Conservation (phyloP, 1,284 basidiomycete genomes). For the Flammula alnicola region DNA sequence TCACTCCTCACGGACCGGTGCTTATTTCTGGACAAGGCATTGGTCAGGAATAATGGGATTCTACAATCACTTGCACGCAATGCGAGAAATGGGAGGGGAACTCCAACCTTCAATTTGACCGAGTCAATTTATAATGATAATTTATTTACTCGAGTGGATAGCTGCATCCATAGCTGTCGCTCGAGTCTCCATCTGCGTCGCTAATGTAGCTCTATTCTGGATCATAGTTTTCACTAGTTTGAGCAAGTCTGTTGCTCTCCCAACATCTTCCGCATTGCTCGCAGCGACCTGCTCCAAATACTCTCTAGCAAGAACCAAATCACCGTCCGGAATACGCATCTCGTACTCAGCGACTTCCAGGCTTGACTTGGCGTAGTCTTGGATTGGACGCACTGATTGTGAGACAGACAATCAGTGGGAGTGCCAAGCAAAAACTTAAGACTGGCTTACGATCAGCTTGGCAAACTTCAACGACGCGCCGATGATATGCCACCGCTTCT, state of each 20-base stretch:
- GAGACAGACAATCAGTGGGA: slow-evolving; percentile 18
- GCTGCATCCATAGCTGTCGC: too few relatives aligned
- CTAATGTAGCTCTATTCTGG: slow-evolving; percentile 26
- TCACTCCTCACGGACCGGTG: too few relatives aligned
- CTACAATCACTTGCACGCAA: too few relatives aligned
- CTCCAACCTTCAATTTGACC: background rate
- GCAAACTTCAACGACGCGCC: slow-evolving; percentile 77
- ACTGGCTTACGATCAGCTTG: slow-evolving; percentile 54
- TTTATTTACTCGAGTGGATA: too few relatives aligned
- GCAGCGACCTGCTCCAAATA: slow-evolving; percentile 74
- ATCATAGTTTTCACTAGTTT: slow-evolving; percentile 53
- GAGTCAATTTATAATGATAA: background rate
- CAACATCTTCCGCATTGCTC: slow-evolving; percentile 80
- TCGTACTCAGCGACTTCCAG: slow-evolving; percentile 83
- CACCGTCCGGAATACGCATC: slow-evolving; percentile 60
- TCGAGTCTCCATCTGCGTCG: too few relatives aligned
- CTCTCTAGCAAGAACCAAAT: slow-evolving; percentile 63
- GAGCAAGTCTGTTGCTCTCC: slow-evolving; percentile 63
- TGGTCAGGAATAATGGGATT: too few relatives aligned
- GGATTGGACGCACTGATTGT: slow-evolving; percentile 61
- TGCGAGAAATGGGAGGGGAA: too few relatives aligned
- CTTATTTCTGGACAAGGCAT: too few relatives aligned
- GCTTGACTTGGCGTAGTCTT: slow-evolving; percentile 80
- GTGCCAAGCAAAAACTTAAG: slow-evolving; percentile 11
- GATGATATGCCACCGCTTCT: slow-evolving; percentile 75